Percentiles rank a stretch among this genome's conserved stretches.
These are phyloP conservation scores for Talaromyces nanjingensis DNA, from an alignment of 495 filamentous ascomycete species.

Conservation along the genomic window DNA sequence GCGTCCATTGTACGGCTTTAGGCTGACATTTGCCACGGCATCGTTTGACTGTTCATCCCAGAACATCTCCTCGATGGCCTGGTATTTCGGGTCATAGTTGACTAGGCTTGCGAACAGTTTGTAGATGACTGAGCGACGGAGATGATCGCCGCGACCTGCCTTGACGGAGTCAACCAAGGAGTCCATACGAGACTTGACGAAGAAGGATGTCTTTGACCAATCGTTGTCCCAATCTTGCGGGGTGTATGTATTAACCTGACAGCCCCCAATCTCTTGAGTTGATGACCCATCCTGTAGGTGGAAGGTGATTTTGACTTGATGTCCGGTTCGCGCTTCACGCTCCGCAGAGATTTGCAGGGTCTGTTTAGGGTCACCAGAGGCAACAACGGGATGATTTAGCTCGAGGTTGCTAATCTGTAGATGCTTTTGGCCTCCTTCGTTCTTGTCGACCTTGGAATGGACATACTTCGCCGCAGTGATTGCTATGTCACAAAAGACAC, in stretches of 20 bases:
- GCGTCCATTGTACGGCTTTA: not conserved
- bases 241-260: not conserved
- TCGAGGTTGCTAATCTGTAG: conserved; percentile 22
- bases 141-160: not conserved
- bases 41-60: not conserved
- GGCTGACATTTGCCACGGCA: not conserved
- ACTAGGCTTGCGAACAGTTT: not conserved
- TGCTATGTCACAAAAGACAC: no score
- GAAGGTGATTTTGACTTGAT: not conserved
- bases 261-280: not conserved
- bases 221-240: not conserved
- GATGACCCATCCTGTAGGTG: not conserved
- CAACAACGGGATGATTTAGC: not conserved
- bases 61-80: not conserved
- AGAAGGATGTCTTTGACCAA: not conserved
- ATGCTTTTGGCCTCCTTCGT: no score
- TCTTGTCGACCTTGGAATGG: no score
- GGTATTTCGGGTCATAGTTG: not conserved
- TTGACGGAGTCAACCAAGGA: not conserved
- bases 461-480: no score
- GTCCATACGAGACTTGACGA: not conserved
- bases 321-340: no score
- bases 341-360: no score
- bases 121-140: not conserved
- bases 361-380: not conserved